phyloP scores from a whole-genome alignment of 768 basidiomycete species.

The Cyathus striatus region DNA sequence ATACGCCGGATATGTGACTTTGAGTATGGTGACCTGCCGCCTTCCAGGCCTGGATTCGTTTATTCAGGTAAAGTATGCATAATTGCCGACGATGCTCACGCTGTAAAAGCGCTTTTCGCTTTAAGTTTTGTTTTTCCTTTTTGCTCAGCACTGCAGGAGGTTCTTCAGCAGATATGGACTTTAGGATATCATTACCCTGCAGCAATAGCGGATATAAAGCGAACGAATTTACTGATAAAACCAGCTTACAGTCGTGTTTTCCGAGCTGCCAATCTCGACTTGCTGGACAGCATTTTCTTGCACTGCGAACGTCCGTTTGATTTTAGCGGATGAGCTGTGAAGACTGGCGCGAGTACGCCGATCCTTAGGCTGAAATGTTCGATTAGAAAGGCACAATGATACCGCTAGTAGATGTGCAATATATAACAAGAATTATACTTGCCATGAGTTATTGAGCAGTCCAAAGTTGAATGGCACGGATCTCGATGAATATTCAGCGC shows the following conservation, averaged over 20 bases:
- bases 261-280: constrained; percentile 42
- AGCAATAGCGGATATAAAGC: constrained; percentile 1
- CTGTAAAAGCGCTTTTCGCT: constrained; percentile 64
- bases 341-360: constrained; percentile 34
- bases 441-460: too few species aligned
- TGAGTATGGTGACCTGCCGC: constrained; percentile 51
- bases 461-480: too few species aligned
- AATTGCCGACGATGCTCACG: constrained; percentile 29
- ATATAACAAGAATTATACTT: too few species aligned
- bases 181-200: constrained; percentile 42
- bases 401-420: too few species aligned
- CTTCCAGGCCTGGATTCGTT: constrained; percentile 31
- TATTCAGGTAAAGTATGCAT: not conserved
- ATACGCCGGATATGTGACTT: constrained; percentile 68
- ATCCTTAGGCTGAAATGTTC: constrained; percentile 41
- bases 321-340: constrained; percentile 50
- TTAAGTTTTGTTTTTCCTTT: constrained; percentile 62
- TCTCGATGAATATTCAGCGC: too few species aligned
- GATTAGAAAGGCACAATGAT: too few species aligned
- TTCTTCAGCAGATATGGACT: constrained; percentile 17
- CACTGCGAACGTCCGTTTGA: constrained; percentile 46
- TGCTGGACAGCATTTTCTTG: constrained; percentile 44
- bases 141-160: constrained; percentile 36
- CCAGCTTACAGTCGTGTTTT: constrained; percentile 9
- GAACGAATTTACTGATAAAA: not conserved